Base-by-base conservation (phyloP, 2,329 filamentous ascomycete genomes). In the Orbilia ellipsospora region DNA sequence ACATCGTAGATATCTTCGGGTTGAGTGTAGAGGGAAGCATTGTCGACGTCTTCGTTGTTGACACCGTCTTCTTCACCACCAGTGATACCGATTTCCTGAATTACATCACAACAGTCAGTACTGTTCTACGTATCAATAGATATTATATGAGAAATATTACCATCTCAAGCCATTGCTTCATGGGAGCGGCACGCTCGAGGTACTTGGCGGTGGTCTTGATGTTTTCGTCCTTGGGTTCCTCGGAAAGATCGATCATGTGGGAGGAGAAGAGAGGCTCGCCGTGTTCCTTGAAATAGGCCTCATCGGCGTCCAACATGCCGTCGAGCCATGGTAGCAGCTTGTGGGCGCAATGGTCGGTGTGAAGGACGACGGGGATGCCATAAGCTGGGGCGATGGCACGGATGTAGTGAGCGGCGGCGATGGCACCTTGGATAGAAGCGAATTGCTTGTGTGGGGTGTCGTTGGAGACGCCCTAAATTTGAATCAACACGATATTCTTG, bases 141-240 rank as follows among this genome's bases (percentile, higher is more conserved):
- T 36, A 7, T 2, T 36, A 7, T 2, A 36, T 7, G 10, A 36
- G 31, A 36, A 36, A 16, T 18, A 83, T 80, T 83, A 93, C 91
- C 94, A 98, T 99, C 89, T 99, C 95, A 80, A 99, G 89, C 93
- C 93, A 98, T 85, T 97, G 93, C 88, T 96, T 97, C 92, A 97
- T 93, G 80, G 94, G 93, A 59, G 93, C 93, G 82, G 91, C 92
- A 80, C 94, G 92, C 89, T 97, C 90, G 78, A 98, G 89, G 88
- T 99, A 97, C 84, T 90, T 89, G 82, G 92, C 92, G 77, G 94
- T 98, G 82, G 92, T 97, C 82, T 90, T 83, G 81, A 99, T 91
- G 89, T 99, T 98, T 85, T 88, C 93, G 77, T 95, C 88, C 79
- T 97, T 91, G 48, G 88, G 82, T 87, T 98, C 94, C 87, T 97